These are phyloP conservation scores for Aspergillus hancockii DNA, from an alignment of 495 filamentous ascomycete genomes.

Conservation along the genomic window DNA sequence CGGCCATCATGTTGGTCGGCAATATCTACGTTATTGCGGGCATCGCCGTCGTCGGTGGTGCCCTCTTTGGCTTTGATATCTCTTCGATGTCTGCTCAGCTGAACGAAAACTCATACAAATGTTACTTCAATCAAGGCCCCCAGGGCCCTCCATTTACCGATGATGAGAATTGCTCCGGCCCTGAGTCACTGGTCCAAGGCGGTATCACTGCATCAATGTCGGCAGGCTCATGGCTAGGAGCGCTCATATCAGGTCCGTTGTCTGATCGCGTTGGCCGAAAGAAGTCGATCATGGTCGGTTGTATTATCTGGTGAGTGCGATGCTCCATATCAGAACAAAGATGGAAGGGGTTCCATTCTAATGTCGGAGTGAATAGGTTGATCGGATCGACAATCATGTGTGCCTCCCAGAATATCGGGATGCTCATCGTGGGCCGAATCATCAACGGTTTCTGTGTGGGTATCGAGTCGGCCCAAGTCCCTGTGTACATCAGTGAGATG, in stretches of 20 bases:
- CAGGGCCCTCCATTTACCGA: constrained; percentile 33
- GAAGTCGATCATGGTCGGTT: constrained; percentile 64
- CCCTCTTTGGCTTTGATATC: constrained; percentile 83
- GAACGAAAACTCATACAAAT: constrained; percentile 51
- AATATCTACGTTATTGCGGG: constrained; percentile 78
- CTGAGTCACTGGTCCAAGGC: constrained; percentile 51
- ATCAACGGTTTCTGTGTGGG: constrained; percentile 80
- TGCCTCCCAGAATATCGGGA: constrained; percentile 72
- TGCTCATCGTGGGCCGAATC: constrained; percentile 72
- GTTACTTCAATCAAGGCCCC: constrained; percentile 62
- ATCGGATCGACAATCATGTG: constrained; percentile 70
- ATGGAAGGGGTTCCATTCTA: not conserved
- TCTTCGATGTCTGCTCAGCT: constrained; percentile 71
- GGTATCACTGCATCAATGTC: constrained; percentile 74
- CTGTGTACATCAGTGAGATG: constrained; percentile 78
- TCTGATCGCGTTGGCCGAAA: constrained; percentile 72
- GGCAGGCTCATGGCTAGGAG: constrained; percentile 72
- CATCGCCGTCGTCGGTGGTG: constrained; percentile 75
- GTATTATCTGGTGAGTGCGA: constrained; percentile 58
- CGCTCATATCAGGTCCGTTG: constrained; percentile 65
- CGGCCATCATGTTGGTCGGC: constrained; percentile 44
- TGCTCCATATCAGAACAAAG: not conserved
- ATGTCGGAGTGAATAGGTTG: constrained; percentile 33
- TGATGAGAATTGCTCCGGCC: constrained; percentile 44
- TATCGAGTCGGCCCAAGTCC: constrained; percentile 78